Evolutionary conservation across 495 filamentous ascomycete genomes (phyloP), one percentile per base, ranked within the genome.

Genomic region (Xeromyces bisporus): DNA sequence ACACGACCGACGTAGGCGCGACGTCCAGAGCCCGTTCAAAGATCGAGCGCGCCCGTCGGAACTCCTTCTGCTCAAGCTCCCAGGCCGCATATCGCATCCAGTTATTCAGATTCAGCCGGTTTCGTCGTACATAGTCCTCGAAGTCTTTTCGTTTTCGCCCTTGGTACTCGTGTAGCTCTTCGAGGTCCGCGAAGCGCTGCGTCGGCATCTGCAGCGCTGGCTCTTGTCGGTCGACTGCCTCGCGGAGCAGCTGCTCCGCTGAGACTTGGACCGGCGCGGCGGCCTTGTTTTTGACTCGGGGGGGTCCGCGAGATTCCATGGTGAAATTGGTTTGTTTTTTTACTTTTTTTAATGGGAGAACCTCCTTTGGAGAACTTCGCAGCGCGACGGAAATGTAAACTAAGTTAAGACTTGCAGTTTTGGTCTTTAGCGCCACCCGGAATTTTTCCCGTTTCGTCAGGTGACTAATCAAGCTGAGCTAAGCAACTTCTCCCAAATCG

Each of bases 21-120:
- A 93, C 86, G 50, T 97, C 89, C 37, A 97, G 66, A 35, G 89
- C 89, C 38, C 89, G 72, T 58, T 97, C 89, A 49, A 97, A 96
- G 47, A 97, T 77, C 26, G 79, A 87, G n/a, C 89, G 74, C 12
- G 91, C 89, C 21, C 89, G 73, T n/a, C 77, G 77, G 55, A 80
- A 94, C 59, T 97, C 89, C 52, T 96, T 97, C 55, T 97, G 89
- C 53, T 97, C 89, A 18, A 97, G 64, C 53, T 97, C 89, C 84
- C 84, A 97, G 36, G 79, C 73, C 23, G 89, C 89, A 64, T 97
- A 97, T 40, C 83, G 77, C 73, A 92, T 84, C 89, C 89, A 97
- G 51, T 97, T 96, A 55, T 89, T 89, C 68, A 94, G 85, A 40
- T 93, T 93, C 45, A 96, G 67, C 42, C 86, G 59, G 47, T 96